Evolutionary conservation across 345 rosid genomes (phyloP), one percentile per base, ranked within the genome.

Genomic region (Sisymbrium altissimum): DNA sequence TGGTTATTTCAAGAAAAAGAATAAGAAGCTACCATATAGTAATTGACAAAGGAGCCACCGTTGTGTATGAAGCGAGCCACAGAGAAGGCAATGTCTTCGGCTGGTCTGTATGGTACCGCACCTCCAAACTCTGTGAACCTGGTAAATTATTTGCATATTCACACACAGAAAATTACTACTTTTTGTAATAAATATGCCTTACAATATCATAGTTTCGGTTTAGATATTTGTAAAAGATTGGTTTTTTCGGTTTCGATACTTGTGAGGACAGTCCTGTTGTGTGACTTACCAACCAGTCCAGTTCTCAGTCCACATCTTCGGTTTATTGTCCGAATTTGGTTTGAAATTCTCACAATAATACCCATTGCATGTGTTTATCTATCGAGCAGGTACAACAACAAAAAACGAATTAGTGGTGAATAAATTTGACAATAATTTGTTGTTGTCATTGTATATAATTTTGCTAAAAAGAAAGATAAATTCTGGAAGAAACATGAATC

Each of bases 241-340:
- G 6, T 48, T 15, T n/a, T 25, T 35, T 23, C n/a, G 2, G 45
- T 19, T 43, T 48, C 3, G 30, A 50, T 21, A 23, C 21, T 50
- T 27, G 25, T 25, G 10, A 33, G 29, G 56, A 48, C 30, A 36
- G 64, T 19, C 23, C 5, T 38, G 63, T 33, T 21, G 65, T 56
- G 67, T 58, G 46, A 70, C 81, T 82, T 85, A 93, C 98, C 98
- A 93, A 75, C 94, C 96, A 55, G 94, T 89, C 98, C 98, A 93
- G 64, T 83, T 83, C 79, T 93, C 98, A 4, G 98, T 93, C 96
- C 96, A 93, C 89, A 93, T 86, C 78, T 91, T 91, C 5, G 97
- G 98, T 41, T 90, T 91, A 46, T 84, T 76, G 35, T 64, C 77
- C 18, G 78, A 67, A 74, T 89, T 91, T 45, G 98, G 97, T 32